phyloP scores from a whole-genome alignment of 495 filamentous ascomycete genomes.

The Ramalina intermedia region DNA sequence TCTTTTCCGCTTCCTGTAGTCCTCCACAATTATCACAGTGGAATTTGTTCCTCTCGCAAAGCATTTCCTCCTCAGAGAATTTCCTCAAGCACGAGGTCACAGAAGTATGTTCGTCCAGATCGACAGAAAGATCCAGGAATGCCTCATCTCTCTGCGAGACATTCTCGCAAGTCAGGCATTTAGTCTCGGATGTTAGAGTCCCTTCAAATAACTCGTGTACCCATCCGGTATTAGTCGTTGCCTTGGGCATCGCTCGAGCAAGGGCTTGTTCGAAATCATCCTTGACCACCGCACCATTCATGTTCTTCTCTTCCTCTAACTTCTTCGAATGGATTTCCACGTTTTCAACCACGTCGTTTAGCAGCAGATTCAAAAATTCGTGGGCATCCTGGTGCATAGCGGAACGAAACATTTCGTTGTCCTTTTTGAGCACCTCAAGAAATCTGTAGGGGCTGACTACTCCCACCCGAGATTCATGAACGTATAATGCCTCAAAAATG shows the following conservation, averaged over 20 bases:
- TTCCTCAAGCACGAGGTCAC: slow-evolving; percentile 90
- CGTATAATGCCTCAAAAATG: slow-evolving; percentile 85
- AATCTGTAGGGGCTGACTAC: slow-evolving; percentile 90
- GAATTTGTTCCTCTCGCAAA: slow-evolving; percentile 96
- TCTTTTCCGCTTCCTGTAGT: slow-evolving; percentile 92
- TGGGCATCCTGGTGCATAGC: slow-evolving; percentile 98
- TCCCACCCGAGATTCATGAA: slow-evolving; percentile 66
- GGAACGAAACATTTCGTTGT: slow-evolving; percentile 94
- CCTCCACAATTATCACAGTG: slow-evolving; percentile 96
- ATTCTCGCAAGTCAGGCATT: slow-evolving; percentile 92
- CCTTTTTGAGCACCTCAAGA: slow-evolving; percentile 77
- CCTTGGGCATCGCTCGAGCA: slow-evolving; percentile 29
- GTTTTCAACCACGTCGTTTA: slow-evolving; percentile 93
- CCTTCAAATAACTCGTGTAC: slow-evolving; percentile 97
- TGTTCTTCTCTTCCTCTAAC: slow-evolving; percentile 30
- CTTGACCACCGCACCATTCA: slow-evolving; percentile 26
- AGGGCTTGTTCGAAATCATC: slow-evolving; percentile 17
- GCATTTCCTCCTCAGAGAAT: slow-evolving; percentile 97
- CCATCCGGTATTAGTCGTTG: slow-evolving; percentile 55
- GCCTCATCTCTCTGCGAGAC: slow-evolving; percentile 89
- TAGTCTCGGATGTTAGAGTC: slow-evolving; percentile 85
- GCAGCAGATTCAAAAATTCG: slow-evolving; percentile 83
- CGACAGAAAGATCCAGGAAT: slow-evolving; percentile 90
- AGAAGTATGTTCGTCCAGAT: slow-evolving; percentile 88
- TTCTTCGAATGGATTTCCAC: slow-evolving; percentile 70